Conservation (phyloP, 495 filamentous ascomycete genomes). For the Cudoniella acicularis region DNA sequence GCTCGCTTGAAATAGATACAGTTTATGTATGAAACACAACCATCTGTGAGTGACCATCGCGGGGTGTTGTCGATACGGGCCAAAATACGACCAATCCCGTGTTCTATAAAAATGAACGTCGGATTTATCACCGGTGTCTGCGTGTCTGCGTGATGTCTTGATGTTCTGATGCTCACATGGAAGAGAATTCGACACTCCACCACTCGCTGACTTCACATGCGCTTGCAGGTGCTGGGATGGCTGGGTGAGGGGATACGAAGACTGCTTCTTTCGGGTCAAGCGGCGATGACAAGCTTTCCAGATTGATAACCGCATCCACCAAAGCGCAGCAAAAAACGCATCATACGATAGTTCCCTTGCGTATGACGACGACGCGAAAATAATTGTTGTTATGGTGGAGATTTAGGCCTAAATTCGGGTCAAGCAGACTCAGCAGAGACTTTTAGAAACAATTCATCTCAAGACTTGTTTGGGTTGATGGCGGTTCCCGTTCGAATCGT, state of each 20-base stretch:
- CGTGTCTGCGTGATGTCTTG: background rate
- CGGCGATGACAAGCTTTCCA: background rate
- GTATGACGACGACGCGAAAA: background rate
- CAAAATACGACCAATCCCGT: too few species aligned
- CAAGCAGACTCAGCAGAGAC: too few species aligned
- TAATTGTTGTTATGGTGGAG: background rate
- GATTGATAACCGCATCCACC: background rate
- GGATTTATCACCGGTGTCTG: background rate
- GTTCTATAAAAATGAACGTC: too few species aligned
- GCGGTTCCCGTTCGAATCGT: too few species aligned
- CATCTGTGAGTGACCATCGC: too few species aligned
- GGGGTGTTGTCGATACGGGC: too few species aligned
- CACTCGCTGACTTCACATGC: background rate
- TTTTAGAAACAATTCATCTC: too few species aligned
- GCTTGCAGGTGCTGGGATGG: background rate
- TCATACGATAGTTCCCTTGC: background rate
- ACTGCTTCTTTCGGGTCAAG: background rate
- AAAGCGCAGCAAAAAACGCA: background rate
- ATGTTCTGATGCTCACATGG: background rate
- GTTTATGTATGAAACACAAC: background rate
- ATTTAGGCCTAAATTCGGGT: background rate
- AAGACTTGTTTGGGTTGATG: too few species aligned
- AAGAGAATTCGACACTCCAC: background rate
- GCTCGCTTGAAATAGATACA: too few species aligned
- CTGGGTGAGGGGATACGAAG: background rate